Evolutionary conservation across 495 filamentous ascomycete species (phyloP).

Genomic region (Neurospora sublineolata): DNA sequence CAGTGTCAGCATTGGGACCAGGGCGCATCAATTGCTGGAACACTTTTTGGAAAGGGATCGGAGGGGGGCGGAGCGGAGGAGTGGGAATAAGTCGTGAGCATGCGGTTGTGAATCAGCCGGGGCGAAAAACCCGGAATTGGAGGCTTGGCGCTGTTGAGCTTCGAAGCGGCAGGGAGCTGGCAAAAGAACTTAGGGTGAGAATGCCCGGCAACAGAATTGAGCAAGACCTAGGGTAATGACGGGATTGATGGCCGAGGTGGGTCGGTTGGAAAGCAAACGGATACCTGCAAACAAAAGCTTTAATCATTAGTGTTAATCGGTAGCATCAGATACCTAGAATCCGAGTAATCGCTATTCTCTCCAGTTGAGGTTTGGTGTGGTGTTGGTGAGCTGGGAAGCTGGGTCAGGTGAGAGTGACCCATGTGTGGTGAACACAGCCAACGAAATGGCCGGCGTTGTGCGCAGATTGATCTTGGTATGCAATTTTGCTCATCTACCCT

Average conservation of each 20-base stretch:
- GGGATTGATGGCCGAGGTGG: background rate
- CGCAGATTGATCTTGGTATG: background rate
- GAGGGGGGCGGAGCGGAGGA: background rate
- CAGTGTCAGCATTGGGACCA: background rate
- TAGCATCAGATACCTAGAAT: background rate
- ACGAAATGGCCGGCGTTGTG: background rate
- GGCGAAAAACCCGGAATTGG: no score
- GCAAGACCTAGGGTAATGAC: background rate
- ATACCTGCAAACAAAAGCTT: background rate
- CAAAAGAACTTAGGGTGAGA: no score
- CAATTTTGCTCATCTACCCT: background rate
- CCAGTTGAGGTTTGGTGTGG: background rate
- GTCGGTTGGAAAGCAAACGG: background rate
- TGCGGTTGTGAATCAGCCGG: background rate
- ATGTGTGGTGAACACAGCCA: background rate
- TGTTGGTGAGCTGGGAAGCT: background rate
- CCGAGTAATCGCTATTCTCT: background rate
- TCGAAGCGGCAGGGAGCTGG: no score
- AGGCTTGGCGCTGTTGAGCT: no score
- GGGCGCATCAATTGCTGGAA: conserved; percentile 13
- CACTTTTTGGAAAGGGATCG: conserved; percentile 11
- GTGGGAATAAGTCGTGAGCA: background rate
- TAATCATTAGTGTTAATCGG: background rate
- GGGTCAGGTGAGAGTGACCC: background rate
- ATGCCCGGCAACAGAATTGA: no score